Base-by-base conservation (phyloP, 192 early-diverging fungal species). In the Backusella westeae region DNA sequence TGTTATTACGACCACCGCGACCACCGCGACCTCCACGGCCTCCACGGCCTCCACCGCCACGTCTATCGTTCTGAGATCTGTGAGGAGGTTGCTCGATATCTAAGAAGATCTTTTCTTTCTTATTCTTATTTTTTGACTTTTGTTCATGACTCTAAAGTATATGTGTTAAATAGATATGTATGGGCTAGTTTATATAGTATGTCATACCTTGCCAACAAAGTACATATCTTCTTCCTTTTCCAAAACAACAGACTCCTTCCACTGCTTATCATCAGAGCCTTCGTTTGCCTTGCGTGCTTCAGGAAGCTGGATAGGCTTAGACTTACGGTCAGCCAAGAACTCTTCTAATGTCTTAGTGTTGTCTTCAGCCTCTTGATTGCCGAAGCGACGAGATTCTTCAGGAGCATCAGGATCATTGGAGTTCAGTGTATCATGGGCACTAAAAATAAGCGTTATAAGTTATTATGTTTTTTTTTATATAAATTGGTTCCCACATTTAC, bases 201-300 rank as follows among this genome's bases (percentile, higher is more conserved):
- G 42, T 14, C 15, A 44, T 71, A 92, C 94, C 86, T 93, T 93
- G 75, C 85, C 86, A 73, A 85, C 85, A 32, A 93, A 89, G 76
- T 91, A 93, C 75, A 89, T 90, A 39, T 90, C 93, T 69, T 92
- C 91, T 52, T 94, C 93, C 78, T 91, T 90, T 74, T 89, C 80
- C 74, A 97, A 85, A 35, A 88, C 83, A 71, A 91, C 89, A 67
- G 88, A 83, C 69, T 87, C 85, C 88, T 94, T 94, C 89, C 94
- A 94, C 80, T 95, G 86, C 59, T 85, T 82, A 67, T 95, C 88
- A 77, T 96, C 95, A 36, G 87, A 87, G 42, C 94, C 96, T 83
- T 96, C 94, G 85, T 98, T 98, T 80, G 96, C 90, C 81, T 92
- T 89, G 79, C 96, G 90, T 39, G 88, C 81, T 32, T 83, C 77